Evolutionary conservation across 129 eudicot genomes (phyloP).

Genomic region (Solidago caesia): DNA sequence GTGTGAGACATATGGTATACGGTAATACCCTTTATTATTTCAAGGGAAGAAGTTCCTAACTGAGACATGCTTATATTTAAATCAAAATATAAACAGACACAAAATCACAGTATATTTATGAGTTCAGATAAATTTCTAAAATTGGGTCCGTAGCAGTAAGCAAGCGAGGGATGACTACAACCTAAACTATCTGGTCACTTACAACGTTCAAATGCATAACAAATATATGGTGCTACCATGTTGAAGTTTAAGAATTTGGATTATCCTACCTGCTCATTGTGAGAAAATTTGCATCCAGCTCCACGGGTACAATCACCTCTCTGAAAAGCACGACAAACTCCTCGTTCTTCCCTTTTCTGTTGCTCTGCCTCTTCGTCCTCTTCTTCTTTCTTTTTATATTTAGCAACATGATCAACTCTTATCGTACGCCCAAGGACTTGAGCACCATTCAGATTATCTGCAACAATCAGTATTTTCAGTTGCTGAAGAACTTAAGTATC

Average conservation of each 20-base stretch:
- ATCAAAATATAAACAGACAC: not conserved
- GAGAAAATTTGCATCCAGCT: constrained; percentile 86
- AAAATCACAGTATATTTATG: constrained; percentile 3
- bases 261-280: constrained; percentile 71
- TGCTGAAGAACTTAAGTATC: not conserved
- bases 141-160: not conserved
- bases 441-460: constrained; percentile 91
- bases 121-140: not conserved
- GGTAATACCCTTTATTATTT: not conserved
- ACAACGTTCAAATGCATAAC: not conserved
- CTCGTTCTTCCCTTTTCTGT: constrained; percentile 83
- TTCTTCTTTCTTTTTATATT: constrained; percentile 87
- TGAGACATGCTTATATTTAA: not conserved
- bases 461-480: constrained; percentile 12
- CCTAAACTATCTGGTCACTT: not conserved
- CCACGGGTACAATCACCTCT: constrained; percentile 91
- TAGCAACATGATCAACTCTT: constrained; percentile 85
- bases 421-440: constrained; percentile 74
- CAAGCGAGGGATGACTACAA: not conserved
- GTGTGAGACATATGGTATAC: too few relatives aligned
- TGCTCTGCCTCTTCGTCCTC: constrained; percentile 80
- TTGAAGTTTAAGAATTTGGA: not conserved
- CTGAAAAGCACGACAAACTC: constrained; percentile 96
- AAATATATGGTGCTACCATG: not conserved
- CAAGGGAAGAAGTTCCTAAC: not conserved